These are phyloP conservation scores for Xylariaceae sp. DNA, from an alignment of 2,329 filamentous ascomycete genomes.

Conservation along the genomic window DNA sequence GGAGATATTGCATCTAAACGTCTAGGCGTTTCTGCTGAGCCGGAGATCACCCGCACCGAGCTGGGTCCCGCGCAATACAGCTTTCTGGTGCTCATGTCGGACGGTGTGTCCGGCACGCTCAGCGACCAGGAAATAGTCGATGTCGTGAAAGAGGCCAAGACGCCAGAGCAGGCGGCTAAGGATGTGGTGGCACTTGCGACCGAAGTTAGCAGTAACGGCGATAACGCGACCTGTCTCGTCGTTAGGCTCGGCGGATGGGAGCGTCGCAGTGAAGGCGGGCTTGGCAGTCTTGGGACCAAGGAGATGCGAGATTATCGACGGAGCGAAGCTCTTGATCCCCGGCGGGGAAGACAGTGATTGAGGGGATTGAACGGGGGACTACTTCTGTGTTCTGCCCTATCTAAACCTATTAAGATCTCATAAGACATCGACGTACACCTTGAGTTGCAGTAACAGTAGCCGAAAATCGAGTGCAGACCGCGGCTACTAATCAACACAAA, in stretches of 20 bases:
- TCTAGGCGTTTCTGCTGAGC: slow-evolving; percentile 89
- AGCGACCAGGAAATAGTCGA: slow-evolving; percentile 95
- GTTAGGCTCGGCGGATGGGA: slow-evolving; percentile 65
- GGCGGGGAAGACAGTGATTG: slow-evolving; percentile 48
- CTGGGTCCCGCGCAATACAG: slow-evolving; percentile 78
- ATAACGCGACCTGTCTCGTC: slow-evolving; percentile 65
- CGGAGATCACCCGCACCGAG: slow-evolving; percentile 75
- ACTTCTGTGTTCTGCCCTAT: too few relatives aligned
- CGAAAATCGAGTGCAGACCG: too few relatives aligned
- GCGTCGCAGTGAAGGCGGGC: slow-evolving; percentile 71
- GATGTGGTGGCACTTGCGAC: slow-evolving; percentile 82
- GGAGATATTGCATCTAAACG: slow-evolving; percentile 90
- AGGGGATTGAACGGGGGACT: too few relatives aligned
- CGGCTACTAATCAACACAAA: too few relatives aligned
- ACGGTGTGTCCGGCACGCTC: slow-evolving; percentile 81
- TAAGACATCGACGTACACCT: too few relatives aligned
- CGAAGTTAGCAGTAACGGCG: slow-evolving; percentile 65
- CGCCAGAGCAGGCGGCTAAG: slow-evolving; percentile 76
- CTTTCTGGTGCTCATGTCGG: slow-evolving; percentile 82
- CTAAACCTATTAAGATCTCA: too few relatives aligned
- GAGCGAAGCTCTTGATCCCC: slow-evolving; percentile 74
- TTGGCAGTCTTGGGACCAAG: slow-evolving; percentile 85
- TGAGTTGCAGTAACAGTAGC: too few relatives aligned
- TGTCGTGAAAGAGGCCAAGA: slow-evolving; percentile 86
- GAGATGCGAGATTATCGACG: slow-evolving; percentile 81